Conservation (phyloP, 805 yeast genomes). For the Cyberlindnera galapagoensis region DNA sequence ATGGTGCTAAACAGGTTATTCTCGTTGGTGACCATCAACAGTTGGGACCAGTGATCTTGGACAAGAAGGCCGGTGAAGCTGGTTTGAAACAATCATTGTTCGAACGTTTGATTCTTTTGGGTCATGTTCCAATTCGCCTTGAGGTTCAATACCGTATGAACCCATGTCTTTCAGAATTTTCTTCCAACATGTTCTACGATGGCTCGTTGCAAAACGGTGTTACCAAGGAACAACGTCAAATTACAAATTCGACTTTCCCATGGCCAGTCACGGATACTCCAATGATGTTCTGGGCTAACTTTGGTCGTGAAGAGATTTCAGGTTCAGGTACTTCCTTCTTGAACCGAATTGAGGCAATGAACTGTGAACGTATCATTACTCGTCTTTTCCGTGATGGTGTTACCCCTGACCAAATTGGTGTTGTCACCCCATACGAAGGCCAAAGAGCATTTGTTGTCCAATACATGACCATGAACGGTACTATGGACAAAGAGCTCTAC, state of each 20-base stretch:
- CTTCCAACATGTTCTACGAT: conserved; percentile 88
- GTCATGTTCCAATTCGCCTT: conserved; percentile 77
- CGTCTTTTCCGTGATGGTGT: conserved; percentile 72
- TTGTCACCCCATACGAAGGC: conserved; percentile 92
- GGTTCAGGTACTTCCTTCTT: conserved; percentile 74
- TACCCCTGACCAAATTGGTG: conserved; percentile 77
- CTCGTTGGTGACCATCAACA: conserved; percentile 96
- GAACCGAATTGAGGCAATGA: conserved; percentile 86
- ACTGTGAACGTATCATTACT: conserved; percentile 73
- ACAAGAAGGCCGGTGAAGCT: conserved; percentile 75
- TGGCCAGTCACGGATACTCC: conserved; percentile 84
- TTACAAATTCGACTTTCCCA: conserved; percentile 60
- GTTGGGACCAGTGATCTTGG: conserved; percentile 85
- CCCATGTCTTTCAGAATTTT: conserved; percentile 79
- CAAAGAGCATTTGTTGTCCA: conserved; percentile 79
- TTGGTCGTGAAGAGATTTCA: conserved; percentile 85
- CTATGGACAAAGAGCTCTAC: conserved; percentile 59
- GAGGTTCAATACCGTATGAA: conserved; percentile 96
- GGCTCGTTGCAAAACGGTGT: conserved; percentile 92
- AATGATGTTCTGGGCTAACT: conserved; percentile 94
- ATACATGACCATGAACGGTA: conserved; percentile 68
- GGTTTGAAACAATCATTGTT: conserved; percentile 83
- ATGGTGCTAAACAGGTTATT: conserved; percentile 84
- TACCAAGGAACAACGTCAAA: conserved; percentile 61
- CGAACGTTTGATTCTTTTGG: conserved; percentile 76